Evolutionary conservation across 768 basidiomycete genomes (phyloP), one percentile per base, ranked within the genome.

Genomic region (Rhodotorula graminis): DNA sequence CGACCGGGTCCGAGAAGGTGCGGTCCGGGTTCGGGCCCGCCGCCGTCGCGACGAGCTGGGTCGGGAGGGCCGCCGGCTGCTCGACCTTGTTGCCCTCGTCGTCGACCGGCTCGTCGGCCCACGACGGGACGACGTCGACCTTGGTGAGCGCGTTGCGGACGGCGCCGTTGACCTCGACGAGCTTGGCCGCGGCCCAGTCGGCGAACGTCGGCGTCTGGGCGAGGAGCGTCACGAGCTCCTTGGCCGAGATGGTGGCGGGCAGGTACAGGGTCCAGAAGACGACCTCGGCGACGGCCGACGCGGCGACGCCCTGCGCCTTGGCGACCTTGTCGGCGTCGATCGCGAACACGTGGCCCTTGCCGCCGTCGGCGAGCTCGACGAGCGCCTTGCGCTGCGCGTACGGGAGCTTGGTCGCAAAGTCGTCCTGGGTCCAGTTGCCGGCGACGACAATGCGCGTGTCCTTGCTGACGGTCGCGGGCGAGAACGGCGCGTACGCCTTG

Each of bases 181-280:
- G 74, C 70, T 74, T 69, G 50, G 50, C 60, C 21, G 69, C 61
- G 27, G 61, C 29, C 74, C 75, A 76, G 57, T 65, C 55, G 37
- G 69, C 67, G 64, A 70, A 64, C 8, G 78, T 53, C 25, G 76
- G 61, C 58, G 66, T 69, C 53, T 59, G 44, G 52, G 70, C 57
- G 64, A 79, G 72, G 65, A 77, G 67, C 61, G 66, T 44, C 65
- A 71, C 69, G 69, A 78, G 65, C 37, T 74, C 73, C 69, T 69
- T 71, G 60, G 68, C 76, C 73, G 71, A 76, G 61, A 71, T 65
- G 62, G 50, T 61, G 64, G 66, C 58, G 29, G 72, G 68, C 56
- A 76, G 80, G 82, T 83, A 98, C 46, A 98, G 84, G 65, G 91
- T 85, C 78, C 97, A 81, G 84, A 97, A 91, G 1, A 90, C 89